Base-by-base conservation (phyloP, 1,284 basidiomycete species). In the Xanthoconium separans region DNA sequence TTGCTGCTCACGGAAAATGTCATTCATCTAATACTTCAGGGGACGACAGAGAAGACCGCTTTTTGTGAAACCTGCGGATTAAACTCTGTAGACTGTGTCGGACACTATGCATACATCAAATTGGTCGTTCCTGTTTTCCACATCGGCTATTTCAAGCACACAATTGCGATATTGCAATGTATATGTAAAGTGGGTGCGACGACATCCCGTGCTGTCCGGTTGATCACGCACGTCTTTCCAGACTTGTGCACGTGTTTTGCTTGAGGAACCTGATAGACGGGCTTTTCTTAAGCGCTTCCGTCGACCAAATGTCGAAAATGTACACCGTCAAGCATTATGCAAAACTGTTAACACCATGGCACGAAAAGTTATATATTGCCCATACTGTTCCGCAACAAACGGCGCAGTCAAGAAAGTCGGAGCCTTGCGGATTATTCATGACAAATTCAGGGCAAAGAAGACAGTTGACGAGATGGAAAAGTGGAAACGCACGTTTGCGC, bases 91-190 rank as follows among this genome's bases (percentile, higher is more conserved):
- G 94, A 98, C 61, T 99, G 97, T 70, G 95, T 98, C 7, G 97
- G 97, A 2, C 95, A 98, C 72, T 98, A 96, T 71, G 95, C 95
- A 8, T 97, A 96, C 74, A 95, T 98, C 76, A 96, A 96, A 73
- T 83, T 99, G 36, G 87, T 91, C 31, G 86, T 99, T 13, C 96
- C 96, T 0, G 95, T 98, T 13, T 99, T 98, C 68, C 95, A 99
- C 70, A 93, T 98, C 59, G 97, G 97, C 15, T 99, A 94, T 76
- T 98, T 99, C 78, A 94, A 95, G 68, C 94, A 98, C 59, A 93
- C 89, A 13, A 93, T 99, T 55, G 83, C 84, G 44, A 93, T 99
- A 63, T 80, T 99, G 0, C 97, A 99, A 70, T 91, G 91, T 65
- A 94, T 98, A 63, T 98, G 95, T 82, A 98, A 98, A 77, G 93